Percentiles rank a stretch among this genome's conserved stretches.
Evolutionary conservation across 495 filamentous ascomycete species (phyloP).

Genomic region (Lophium mytilinum): DNA sequence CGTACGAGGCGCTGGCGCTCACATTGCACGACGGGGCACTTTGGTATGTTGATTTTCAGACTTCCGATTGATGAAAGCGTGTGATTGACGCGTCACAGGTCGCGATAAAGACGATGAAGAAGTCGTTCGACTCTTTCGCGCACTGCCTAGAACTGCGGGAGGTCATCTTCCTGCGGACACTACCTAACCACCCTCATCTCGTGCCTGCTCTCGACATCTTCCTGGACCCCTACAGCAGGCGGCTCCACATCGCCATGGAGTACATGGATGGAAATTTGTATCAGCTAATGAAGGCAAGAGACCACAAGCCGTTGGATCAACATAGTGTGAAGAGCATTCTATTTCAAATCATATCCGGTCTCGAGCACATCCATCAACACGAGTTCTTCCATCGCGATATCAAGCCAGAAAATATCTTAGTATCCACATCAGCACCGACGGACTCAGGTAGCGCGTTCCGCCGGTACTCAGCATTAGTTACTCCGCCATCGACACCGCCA

Average conservation of each 20-base stretch:
- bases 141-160: constrained; percentile 90
- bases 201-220: constrained; percentile 98
- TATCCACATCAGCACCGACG: constrained; percentile 79
- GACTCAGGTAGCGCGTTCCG: constrained; percentile 75
- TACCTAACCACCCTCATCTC: constrained; percentile 81
- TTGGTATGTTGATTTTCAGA: constrained; percentile 53
- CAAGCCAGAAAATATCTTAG: constrained; percentile 98
- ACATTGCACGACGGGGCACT: constrained; percentile 81
- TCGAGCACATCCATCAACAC: constrained; percentile 95
- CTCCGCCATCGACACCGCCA: constrained; percentile 88
- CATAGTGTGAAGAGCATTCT: constrained; percentile 95
- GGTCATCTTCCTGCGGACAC: constrained; percentile 86
- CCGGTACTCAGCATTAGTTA: constrained; percentile 86
- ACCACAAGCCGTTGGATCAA: constrained; percentile 86
- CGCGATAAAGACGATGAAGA: constrained; percentile 99
- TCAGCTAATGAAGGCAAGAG: constrained; percentile 95
- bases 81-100: constrained; percentile 50
- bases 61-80: not conserved
- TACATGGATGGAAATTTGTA: constrained; percentile 99
- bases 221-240: constrained; percentile 87
- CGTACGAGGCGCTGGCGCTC: constrained; percentile 80
- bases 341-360: constrained; percentile 89
- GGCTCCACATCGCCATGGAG: constrained; percentile 98
- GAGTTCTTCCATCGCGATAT: constrained; percentile 99
- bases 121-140: constrained; percentile 86